Evolutionary conservation across 2,329 filamentous ascomycete species (phyloP).

Genomic region (Leptosphaerulina australis): DNA sequence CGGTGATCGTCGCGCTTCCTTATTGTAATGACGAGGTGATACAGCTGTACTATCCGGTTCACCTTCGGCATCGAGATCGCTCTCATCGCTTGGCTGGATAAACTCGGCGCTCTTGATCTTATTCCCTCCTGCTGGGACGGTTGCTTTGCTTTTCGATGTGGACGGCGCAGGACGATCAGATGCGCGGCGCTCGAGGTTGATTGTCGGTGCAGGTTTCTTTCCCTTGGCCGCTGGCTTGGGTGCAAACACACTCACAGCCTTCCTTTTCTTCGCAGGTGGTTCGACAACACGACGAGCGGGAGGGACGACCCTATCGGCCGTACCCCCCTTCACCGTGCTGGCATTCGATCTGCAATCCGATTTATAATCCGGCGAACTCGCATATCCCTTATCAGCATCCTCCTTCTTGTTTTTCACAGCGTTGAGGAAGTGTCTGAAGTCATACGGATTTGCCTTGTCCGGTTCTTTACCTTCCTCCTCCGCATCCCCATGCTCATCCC

Average conservation of each 20-base stretch:
- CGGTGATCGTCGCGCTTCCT: not conserved
- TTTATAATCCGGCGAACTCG: conserved; percentile 38
- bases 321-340: too few relatives aligned
- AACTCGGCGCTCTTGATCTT: conserved; percentile 45
- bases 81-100: conserved; percentile 33
- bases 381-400: conserved; percentile 37
- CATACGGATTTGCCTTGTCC: conserved; percentile 55
- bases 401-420: conserved; percentile 39
- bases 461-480: conserved; percentile 39
- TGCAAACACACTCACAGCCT: conserved; percentile 24
- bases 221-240: conserved; percentile 24
- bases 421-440: conserved; percentile 56
- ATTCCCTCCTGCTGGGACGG: conserved; percentile 22
- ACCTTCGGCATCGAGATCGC: conserved; percentile 27
- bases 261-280: conserved; percentile 36
- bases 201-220: conserved; percentile 38
- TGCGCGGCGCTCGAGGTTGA: conserved; percentile 48
- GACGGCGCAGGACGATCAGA: conserved; percentile 25
- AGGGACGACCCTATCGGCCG: not conserved
- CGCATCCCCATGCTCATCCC: conserved; percentile 34
- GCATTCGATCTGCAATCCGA: too few relatives aligned
- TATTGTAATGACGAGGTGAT: not conserved
- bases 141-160: conserved; percentile 19
- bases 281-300: conserved; percentile 6
- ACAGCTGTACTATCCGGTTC: conserved; percentile 6